Evolutionary conservation across 495 filamentous ascomycete genomes (phyloP), one percentile per base, ranked within the genome.

Genomic region (Sphaerosporella brunnea): DNA sequence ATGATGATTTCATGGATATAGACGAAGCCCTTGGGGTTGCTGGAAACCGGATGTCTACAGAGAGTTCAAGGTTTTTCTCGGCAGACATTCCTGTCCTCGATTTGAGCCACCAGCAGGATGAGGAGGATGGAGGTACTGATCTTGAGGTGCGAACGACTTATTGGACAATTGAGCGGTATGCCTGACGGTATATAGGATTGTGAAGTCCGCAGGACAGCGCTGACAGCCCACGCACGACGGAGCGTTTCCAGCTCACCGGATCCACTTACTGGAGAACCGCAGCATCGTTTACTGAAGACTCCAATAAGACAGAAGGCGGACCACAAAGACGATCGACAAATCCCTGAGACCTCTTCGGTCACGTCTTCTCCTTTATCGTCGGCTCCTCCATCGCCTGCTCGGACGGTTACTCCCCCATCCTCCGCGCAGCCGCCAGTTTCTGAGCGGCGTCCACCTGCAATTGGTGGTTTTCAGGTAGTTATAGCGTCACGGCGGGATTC

Each of bases 351-450:
- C 23, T 52, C 46, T 26, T 54, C 53, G 26, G 18, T 36, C 43
- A 28, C 52, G 11, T 64, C 63, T 49, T 72, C 70, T 9, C 61
- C 69, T 10, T 56, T 70, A 13, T 69, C 69, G 16, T 69, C 70
- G 4, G 60, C 60, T 1, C 62, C 64, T 7, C 68, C 65, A 15
- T 43, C 39, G 11, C 39, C 39, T 10, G 10, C 11, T 7, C 47
- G 34, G 21, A 36, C 30, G 4, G n/a, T 8, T 3, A 34, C 4
- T 16, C 37, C 36, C 5, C 40, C 48, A 11, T 24, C 40, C 36
- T 53, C 39, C 25, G 4, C 25, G 7, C 24, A 43, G 7, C 39
- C 39, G 16, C 5, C 39, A 13, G 4, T 25, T 4, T 16, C 18
- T 4, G 10, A 23, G 11, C 7, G 13, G 5, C 36, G 7, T 21